A percentile compares a stretch with the other conserved stretches of the same genome.
Evolutionary conservation across 176 grass and related monocot genomes (phyloP).

Genomic region (Stipa capillata): DNA sequence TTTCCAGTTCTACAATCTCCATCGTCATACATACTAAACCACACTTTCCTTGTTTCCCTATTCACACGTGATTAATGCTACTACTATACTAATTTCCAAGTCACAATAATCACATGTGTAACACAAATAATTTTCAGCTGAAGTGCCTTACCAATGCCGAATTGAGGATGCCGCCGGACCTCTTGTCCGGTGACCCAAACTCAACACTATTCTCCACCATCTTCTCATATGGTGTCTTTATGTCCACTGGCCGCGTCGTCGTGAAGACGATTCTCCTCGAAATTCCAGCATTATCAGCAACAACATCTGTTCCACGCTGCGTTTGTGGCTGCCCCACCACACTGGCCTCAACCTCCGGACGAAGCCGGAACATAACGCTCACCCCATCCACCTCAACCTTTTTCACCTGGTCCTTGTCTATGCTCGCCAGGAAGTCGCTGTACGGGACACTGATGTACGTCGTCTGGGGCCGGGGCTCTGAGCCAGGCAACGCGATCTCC

Average conservation of each 20-base stretch:
- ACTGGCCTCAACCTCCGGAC: conserved; percentile 35
- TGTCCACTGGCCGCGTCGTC: conserved; percentile 76
- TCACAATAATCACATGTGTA: background rate
- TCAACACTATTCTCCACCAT: conserved; percentile 95
- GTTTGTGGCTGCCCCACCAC: conserved; percentile 8
- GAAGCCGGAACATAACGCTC: conserved; percentile 80
- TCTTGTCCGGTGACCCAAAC: conserved; percentile 90
- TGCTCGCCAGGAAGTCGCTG: conserved; percentile 86
- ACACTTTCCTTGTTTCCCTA: background rate
- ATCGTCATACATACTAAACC: background rate
- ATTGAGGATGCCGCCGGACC: conserved; percentile 85
- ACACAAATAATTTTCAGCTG: background rate
- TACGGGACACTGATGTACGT: conserved; percentile 69
- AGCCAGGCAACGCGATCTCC: conserved; percentile 53
- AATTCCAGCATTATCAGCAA: conserved; percentile 27
- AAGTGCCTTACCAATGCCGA: conserved; percentile 66
- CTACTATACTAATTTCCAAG: background rate
- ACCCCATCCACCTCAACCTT: conserved; percentile 99
- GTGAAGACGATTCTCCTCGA: conserved; percentile 74
- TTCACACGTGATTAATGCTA: background rate
- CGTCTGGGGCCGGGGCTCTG: conserved; percentile 62
- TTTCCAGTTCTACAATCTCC: background rate
- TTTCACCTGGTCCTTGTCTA: conserved; percentile 81
- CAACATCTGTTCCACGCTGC: conserved; percentile 36
- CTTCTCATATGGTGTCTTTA: conserved; percentile 97